phyloP scores from a whole-genome alignment of 805 yeast genomes.

The Peterozyma xylosa region DNA sequence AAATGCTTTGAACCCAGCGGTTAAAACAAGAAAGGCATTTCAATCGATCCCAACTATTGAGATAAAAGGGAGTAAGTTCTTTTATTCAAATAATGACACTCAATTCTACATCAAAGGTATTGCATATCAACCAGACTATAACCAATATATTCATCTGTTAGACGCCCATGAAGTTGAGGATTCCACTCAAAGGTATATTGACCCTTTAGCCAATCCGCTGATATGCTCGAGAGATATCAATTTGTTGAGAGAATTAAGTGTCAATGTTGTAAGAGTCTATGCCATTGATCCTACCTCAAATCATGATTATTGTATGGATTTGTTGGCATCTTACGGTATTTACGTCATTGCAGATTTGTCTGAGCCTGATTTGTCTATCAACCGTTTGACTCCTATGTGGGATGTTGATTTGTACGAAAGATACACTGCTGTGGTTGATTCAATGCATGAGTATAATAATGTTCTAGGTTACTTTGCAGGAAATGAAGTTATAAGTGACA shows the following conservation, averaged over 20 bases:
- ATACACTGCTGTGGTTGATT: conserved; percentile 34
- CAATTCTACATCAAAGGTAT: conserved; percentile 33
- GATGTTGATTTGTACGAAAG: conserved; percentile 27
- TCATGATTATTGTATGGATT: conserved; percentile 31
- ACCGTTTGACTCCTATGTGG: conserved; percentile 27
- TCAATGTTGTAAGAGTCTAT: conserved; percentile 30
- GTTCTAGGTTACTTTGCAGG: conserved; percentile 33
- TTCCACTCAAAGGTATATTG: conserved; percentile 19
- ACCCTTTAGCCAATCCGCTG: conserved; percentile 25
- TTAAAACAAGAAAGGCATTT: neutral
- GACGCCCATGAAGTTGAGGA: conserved; percentile 10
- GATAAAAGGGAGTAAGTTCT: conserved; percentile 26
- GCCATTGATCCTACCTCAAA: conserved; percentile 29
- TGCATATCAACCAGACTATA: conserved; percentile 28
- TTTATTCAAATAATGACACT: conserved; percentile 20
- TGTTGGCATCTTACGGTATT: conserved; percentile 33
- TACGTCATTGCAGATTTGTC: conserved; percentile 39
- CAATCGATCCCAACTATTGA: conserved; percentile 15
- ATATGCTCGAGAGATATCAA: conserved; percentile 28
- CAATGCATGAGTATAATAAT: conserved; percentile 29
- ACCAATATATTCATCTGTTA: conserved; percentile 19
- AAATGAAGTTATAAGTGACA: conserved; percentile 30
- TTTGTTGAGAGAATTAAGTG: conserved; percentile 23
- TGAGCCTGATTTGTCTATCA: conserved; percentile 27
- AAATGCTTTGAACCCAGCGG: conserved; percentile 4